Evolutionary conservation across 2,329 filamentous ascomycete species (phyloP).

Genomic region (Claviceps spartinae): DNA sequence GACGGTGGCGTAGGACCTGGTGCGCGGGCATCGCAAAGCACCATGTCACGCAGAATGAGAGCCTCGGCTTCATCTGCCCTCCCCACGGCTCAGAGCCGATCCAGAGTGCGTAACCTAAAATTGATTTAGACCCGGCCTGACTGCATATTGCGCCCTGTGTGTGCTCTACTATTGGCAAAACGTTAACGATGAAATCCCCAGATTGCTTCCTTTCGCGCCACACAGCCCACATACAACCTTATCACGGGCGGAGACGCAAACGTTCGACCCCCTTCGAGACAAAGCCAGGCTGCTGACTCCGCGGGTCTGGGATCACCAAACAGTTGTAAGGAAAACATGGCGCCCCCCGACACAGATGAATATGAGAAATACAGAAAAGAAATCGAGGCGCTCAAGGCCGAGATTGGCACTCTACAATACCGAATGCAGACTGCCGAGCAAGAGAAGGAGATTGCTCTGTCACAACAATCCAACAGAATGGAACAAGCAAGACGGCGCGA

Average conservation of each 20-base stretch:
- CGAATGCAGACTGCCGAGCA: constrained; percentile 77
- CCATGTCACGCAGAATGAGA: constrained; percentile 19
- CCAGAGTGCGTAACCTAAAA: constrained; percentile 20
- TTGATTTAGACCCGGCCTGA: background rate
- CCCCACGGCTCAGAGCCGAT: constrained; percentile 24
- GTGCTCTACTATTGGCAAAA: background rate
- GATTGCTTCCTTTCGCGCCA: constrained; percentile 35
- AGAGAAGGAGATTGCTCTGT: constrained; percentile 65
- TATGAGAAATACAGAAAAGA: constrained; percentile 43
- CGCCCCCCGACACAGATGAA: constrained; percentile 43
- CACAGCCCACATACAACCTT: constrained; percentile 46
- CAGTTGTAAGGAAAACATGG: constrained; percentile 46
- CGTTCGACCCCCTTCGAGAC: constrained; percentile 25
- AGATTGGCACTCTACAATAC: constrained; percentile 78
- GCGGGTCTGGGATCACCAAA: constrained; percentile 37
- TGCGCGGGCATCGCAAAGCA: constrained; percentile 15
- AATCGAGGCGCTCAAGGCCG: constrained; percentile 72
- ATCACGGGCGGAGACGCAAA: constrained; percentile 38
- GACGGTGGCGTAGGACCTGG: constrained; percentile 16
- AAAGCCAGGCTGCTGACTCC: constrained; percentile 26
- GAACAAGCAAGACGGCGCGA: constrained; percentile 66
- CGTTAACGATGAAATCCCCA: constrained; percentile 8
- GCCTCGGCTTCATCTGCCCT: constrained; percentile 22
- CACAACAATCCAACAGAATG: constrained; percentile 73
- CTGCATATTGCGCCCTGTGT: too few relatives aligned